Percentiles rank a stretch among this genome's conserved stretches.
Conservation (phyloP, 352 stramenopile genomes). For the Phytophthora melonis region DNA sequence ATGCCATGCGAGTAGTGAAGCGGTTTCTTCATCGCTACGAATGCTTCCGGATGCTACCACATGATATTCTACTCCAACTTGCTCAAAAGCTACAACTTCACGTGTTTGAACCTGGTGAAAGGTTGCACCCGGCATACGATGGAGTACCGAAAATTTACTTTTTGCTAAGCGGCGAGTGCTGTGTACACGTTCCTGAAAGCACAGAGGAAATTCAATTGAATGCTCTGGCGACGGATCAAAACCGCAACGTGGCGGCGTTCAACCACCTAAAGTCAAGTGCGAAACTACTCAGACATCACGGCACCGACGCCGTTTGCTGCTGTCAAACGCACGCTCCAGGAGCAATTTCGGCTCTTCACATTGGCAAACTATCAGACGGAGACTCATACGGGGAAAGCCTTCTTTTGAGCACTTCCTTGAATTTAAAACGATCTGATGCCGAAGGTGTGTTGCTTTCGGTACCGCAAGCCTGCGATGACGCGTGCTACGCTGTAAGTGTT, state of each 20-base stretch:
- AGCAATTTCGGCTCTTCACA: slow-evolving; percentile 25
- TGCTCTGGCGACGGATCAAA: not conserved
- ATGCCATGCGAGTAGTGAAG: slow-evolving; percentile 21
- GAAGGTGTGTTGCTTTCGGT: slow-evolving; percentile 50
- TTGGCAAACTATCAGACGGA: slow-evolving; percentile 46
- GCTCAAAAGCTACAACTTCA: slow-evolving; percentile 42
- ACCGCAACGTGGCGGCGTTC: not conserved
- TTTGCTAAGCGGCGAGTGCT: slow-evolving; percentile 51
- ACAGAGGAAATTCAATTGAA: slow-evolving; percentile 29
- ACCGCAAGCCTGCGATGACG: slow-evolving; percentile 15
- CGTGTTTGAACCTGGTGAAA: slow-evolving; percentile 40
- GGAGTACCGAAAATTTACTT: slow-evolving; percentile 42
- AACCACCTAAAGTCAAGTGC: not conserved
- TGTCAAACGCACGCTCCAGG: not conserved
- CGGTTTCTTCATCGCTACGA: slow-evolving; percentile 51
- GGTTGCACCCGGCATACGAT: slow-evolving; percentile 30
- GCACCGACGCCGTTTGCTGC: slow-evolving; percentile 1
- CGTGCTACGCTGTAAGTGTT: slow-evolving; percentile 37
- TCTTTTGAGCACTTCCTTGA: slow-evolving; percentile 9
- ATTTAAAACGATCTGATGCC: slow-evolving; percentile 1
- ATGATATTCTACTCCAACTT: slow-evolving; percentile 37
- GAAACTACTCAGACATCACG: not conserved
- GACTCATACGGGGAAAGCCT: slow-evolving; percentile 50
- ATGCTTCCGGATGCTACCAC: slow-evolving; percentile 51
- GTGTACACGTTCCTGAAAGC: slow-evolving; percentile 36